A percentile compares a stretch with the other conserved stretches of the same genome.
These are phyloP conservation scores for Ilex paraguariensis DNA, from an alignment of 305 asterid species.

Conservation along the genomic window DNA sequence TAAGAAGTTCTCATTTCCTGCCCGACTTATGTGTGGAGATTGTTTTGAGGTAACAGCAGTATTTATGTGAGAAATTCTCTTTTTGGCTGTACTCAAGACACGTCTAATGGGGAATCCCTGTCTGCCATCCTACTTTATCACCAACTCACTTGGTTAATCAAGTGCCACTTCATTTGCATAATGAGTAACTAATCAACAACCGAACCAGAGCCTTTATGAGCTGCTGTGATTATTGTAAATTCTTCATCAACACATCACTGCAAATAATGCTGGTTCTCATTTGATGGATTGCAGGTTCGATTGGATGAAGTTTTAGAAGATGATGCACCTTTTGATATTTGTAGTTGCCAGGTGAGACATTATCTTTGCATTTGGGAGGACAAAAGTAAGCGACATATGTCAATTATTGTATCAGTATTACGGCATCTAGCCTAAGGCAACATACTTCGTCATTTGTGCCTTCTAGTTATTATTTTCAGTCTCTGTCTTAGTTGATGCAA, in stretches of 20 bases:
- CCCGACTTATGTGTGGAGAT: constrained; percentile 92
- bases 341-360: constrained; percentile 85
- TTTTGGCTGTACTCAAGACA: neutral
- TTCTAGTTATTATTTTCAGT: too few relatives aligned
- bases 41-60: constrained; percentile 67
- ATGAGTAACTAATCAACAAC: neutral
- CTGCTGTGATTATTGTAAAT: neutral
- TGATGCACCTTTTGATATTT: constrained; percentile 89
- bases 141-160: neutral
- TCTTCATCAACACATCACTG: neutral
- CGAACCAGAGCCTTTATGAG: neutral
- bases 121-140: neutral
- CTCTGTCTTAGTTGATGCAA: too few relatives aligned
- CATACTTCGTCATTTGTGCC: too few relatives aligned
- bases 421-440: too few relatives aligned
- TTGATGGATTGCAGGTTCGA: constrained; percentile 45
- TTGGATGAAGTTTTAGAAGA: constrained; percentile 73
- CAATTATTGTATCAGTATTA: too few relatives aligned
- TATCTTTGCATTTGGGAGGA: neutral
- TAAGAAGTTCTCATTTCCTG: constrained; percentile 92
- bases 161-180: neutral
- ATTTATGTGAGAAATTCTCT: neutral
- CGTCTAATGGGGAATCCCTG: neutral
- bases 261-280: constrained; percentile 10
- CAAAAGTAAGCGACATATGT: too few relatives aligned